Evolutionary conservation across 108 stramenopile genomes (phyloP).

Genomic region (Conticribra guillardii): DNA sequence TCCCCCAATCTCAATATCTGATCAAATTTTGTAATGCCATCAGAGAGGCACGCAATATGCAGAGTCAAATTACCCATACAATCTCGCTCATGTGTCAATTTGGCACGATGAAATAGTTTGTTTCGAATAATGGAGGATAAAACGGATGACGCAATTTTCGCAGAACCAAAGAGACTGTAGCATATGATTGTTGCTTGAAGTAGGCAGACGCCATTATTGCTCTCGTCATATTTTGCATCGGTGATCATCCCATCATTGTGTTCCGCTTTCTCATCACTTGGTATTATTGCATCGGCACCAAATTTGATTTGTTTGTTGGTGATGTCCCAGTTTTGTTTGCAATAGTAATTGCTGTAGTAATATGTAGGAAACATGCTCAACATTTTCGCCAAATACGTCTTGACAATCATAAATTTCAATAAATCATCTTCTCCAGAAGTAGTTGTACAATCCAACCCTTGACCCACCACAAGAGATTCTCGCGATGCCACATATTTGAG

Average conservation of each 20-base stretch:
- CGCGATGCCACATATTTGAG: constrained; percentile 18
- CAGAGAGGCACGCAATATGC: constrained; percentile 20
- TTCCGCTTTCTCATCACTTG: neutral
- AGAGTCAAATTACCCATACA: constrained; percentile 17
- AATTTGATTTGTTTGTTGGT: no score
- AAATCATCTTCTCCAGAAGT: no score
- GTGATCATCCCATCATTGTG: no score
- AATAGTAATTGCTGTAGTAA: neutral
- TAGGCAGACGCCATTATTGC: constrained; percentile 7
- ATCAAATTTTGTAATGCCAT: constrained; percentile 1
- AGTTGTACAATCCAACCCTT: constrained; percentile 18
- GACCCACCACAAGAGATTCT: constrained; percentile 11
- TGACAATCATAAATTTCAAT: constrained; percentile 18
- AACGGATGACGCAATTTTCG: constrained; percentile 14
- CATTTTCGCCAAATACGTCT: constrained; percentile 11
- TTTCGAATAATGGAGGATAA: constrained; percentile 16
- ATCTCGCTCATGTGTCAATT: neutral
- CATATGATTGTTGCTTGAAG: constrained; percentile 27
- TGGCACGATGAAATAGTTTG: constrained; percentile 5
- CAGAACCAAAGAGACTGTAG: constrained; percentile 9
- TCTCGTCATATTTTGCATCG: neutral
- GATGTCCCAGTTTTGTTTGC: neutral
- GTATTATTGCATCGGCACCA: no score
- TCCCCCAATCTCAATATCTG: constrained; percentile 18
- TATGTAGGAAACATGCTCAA: neutral